These are phyloP conservation scores for Acer saccharum DNA, from an alignment of 345 rosid species.

Conservation along the genomic window DNA sequence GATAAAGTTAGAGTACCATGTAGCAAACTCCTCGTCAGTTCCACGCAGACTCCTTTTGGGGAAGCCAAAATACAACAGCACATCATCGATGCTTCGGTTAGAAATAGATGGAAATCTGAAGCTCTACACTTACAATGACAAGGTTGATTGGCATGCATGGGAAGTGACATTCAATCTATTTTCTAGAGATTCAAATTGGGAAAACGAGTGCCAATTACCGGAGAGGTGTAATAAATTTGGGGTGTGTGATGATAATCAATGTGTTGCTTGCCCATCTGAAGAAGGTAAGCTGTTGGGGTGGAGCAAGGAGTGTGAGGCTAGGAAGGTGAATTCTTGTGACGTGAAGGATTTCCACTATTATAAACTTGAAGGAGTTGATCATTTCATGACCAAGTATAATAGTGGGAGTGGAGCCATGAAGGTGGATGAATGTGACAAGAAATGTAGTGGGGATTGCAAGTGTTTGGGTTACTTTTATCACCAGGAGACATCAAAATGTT, in stretches of 20 bases:
- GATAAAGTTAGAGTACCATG: not conserved
- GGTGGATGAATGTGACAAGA: conserved; percentile 45
- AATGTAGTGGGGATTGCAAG: conserved; percentile 58
- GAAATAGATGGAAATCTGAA: conserved; percentile 51
- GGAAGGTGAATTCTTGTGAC: conserved; percentile 17
- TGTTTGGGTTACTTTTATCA: conserved; percentile 50
- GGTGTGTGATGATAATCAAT: conserved; percentile 45
- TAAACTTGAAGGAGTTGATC: conserved; percentile 24
- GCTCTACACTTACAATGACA: conserved; percentile 36
- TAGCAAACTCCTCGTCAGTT: not conserved
- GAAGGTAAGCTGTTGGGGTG: conserved; percentile 39
- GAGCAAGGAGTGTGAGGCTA: conserved; percentile 36
- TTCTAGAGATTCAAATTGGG: conserved; percentile 22
- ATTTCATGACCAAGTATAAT: conserved; percentile 48
- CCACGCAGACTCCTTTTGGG: not conserved
- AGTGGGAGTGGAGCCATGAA: conserved; percentile 35
- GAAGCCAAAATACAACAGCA: conserved; percentile 41
- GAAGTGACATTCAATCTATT: conserved; percentile 46
- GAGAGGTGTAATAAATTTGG: conserved; percentile 49
- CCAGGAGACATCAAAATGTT: no score
- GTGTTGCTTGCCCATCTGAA: conserved; percentile 52
- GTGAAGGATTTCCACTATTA: no score
- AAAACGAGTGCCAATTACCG: conserved; percentile 42
- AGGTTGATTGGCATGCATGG: conserved; percentile 38
- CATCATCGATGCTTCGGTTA: conserved; percentile 38